phyloP scores from a whole-genome alignment of 176 grass and related monocot genomes.

The Oryza nivara region DNA sequence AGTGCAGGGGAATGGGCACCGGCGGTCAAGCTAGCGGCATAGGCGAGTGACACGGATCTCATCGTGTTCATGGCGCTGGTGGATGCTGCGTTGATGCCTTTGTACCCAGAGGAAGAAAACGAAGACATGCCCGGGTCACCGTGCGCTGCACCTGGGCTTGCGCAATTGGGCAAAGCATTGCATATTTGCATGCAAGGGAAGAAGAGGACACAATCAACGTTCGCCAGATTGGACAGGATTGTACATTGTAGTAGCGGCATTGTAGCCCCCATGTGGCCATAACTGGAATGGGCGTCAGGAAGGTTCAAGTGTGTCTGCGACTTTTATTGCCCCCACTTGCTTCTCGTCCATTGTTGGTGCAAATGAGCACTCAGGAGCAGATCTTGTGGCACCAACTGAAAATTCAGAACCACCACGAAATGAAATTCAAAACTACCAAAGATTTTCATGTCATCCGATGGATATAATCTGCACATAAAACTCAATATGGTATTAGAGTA shows the following conservation, averaged over 20 bases:
- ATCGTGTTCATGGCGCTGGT: background rate
- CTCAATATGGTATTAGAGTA: background rate
- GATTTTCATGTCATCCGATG: no score
- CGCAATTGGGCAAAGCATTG: background rate
- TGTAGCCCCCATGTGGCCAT: constrained; percentile 29
- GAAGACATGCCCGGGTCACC: background rate
- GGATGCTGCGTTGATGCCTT: constrained; percentile 25
- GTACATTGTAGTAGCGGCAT: background rate
- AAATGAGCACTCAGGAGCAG: background rate
- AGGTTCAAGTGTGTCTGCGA: background rate
- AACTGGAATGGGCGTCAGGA: constrained; percentile 22
- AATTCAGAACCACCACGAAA: background rate
- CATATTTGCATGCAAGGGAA: background rate
- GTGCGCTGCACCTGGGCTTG: constrained; percentile 47
- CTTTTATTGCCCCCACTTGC: background rate
- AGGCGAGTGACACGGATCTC: background rate
- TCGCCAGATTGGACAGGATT: background rate
- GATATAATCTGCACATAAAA: background rate
- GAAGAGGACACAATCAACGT: background rate
- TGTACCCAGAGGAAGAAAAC: background rate
- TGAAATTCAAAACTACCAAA: background rate
- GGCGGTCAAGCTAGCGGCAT: background rate
- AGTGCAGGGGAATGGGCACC: background rate
- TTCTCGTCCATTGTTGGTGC: background rate
- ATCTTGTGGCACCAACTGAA: background rate